Conservation (phyloP, 2,329 filamentous ascomycete species). For the Hypoxylon sp. region DNA sequence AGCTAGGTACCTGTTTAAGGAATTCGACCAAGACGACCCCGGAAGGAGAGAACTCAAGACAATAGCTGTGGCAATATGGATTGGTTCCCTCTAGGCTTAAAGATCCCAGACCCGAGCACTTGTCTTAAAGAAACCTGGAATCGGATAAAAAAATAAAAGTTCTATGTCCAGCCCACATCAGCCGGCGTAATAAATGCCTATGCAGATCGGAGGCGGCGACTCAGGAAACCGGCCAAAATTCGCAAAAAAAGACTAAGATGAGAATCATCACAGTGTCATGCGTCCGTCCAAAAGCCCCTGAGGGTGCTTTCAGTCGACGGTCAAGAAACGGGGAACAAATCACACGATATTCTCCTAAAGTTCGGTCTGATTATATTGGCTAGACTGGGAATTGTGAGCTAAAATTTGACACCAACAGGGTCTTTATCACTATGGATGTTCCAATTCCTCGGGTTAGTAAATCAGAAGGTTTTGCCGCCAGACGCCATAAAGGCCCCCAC, state of each 20-base stretch:
- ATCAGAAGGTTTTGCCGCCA: constrained; percentile 10
- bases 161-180: no score
- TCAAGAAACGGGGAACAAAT: constrained; percentile 4
- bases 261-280: constrained; percentile 6
- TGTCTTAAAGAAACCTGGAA: constrained; percentile 28
- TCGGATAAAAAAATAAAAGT: no score
- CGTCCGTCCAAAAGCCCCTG: constrained; percentile 1
- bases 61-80: constrained; percentile 2
- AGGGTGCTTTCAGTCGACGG: constrained; percentile 5
- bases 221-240: constrained; percentile 21
- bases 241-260: constrained; percentile 1
- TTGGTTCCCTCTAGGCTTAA: constrained; percentile 2
- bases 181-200: constrained; percentile 1
- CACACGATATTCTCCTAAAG: neutral
- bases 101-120: constrained; percentile 1
- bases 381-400: neutral
- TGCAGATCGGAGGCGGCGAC: constrained; percentile 22
- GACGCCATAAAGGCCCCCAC: constrained; percentile 24
- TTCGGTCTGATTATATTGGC: constrained; percentile 1
- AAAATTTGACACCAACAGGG: constrained; percentile 7
- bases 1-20: no score
- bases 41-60: neutral
- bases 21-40: no score
- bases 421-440: constrained; percentile 6
- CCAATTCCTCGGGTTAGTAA: constrained; percentile 27